These are phyloP conservation scores for Rubia tinctorum DNA, from an alignment of 305 asterid species.

Conservation along the genomic window DNA sequence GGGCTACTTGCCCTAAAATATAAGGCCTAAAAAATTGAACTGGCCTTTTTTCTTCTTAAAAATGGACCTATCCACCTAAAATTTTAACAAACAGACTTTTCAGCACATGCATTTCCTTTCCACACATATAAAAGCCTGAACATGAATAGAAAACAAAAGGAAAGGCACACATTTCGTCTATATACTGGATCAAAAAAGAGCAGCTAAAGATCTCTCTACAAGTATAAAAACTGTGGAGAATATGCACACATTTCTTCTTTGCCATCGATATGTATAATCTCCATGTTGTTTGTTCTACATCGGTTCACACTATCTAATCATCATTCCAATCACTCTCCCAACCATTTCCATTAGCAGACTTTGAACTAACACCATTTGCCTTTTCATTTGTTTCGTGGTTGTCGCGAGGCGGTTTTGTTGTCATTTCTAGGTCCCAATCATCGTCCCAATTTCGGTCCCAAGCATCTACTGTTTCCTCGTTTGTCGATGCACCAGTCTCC, in stretches of 20 bases:
- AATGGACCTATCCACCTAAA: no score
- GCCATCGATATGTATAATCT: background rate
- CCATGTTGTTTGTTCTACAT: constrained; percentile 3
- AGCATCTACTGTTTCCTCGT: constrained; percentile 34
- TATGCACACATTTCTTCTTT: no score
- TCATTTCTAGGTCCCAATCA: constrained; percentile 66
- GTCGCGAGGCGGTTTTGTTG: constrained; percentile 31
- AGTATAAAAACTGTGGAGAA: constrained; percentile 14
- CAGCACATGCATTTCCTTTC: background rate
- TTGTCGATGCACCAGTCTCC: constrained; percentile 22
- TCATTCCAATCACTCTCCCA: constrained; percentile 39
- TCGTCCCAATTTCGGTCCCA: constrained; percentile 76
- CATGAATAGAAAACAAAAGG: background rate
- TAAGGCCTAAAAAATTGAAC: background rate
- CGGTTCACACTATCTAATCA: constrained; percentile 10
- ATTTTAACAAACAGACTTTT: no score
- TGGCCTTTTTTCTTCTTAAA: no score
- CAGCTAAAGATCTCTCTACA: constrained; percentile 1
- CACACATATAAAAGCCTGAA: no score
- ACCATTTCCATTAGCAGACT: constrained; percentile 31
- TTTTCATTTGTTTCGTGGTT: constrained; percentile 16
- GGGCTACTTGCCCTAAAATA: background rate
- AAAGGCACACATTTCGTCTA: background rate
- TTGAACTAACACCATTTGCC: constrained; percentile 34
- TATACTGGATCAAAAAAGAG: background rate